These are phyloP conservation scores for Cyberlindnera americana DNA, from an alignment of 805 yeast species.

Conservation along the genomic window DNA sequence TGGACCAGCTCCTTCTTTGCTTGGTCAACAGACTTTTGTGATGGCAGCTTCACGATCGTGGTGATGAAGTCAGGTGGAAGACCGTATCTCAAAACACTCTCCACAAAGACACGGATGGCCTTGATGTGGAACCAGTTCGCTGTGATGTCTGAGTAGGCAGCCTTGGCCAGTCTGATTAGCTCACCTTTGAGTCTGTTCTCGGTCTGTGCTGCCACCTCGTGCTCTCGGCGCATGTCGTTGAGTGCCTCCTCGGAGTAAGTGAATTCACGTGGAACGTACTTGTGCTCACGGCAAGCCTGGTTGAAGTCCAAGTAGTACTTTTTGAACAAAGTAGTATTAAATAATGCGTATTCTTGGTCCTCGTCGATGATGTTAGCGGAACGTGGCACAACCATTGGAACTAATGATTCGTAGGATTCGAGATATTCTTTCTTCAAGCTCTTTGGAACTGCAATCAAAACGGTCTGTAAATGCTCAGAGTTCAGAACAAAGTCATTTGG, in stretches of 20 bases:
- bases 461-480: slow-evolving; percentile 82
- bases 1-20: slow-evolving; percentile 67
- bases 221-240: slow-evolving; percentile 73
- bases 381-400: slow-evolving; percentile 87
- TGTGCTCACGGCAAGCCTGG: slow-evolving; percentile 71
- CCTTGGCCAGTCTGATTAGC: slow-evolving; percentile 73
- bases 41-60: slow-evolving; percentile 44
- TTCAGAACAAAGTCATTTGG: slow-evolving; percentile 79
- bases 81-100: slow-evolving; percentile 92
- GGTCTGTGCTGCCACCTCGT: slow-evolving; percentile 64
- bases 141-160: slow-evolving; percentile 86
- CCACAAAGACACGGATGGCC: slow-evolving; percentile 83
- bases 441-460: slow-evolving; percentile 87
- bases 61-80: slow-evolving; percentile 87
- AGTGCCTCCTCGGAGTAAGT: slow-evolving; percentile 75
- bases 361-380: slow-evolving; percentile 66
- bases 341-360: slow-evolving; percentile 73
- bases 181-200: slow-evolving; percentile 77
- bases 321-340: slow-evolving; percentile 79
- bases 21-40: slow-evolving; percentile 40
- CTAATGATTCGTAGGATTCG: slow-evolving; percentile 68
- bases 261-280: slow-evolving; percentile 92
- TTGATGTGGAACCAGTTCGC: slow-evolving; percentile 89
- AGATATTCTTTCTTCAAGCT: slow-evolving; percentile 56
- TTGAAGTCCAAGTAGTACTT: slow-evolving; percentile 71